Base-by-base conservation (phyloP, 306 rosid species). In the Prunus campanulata region DNA sequence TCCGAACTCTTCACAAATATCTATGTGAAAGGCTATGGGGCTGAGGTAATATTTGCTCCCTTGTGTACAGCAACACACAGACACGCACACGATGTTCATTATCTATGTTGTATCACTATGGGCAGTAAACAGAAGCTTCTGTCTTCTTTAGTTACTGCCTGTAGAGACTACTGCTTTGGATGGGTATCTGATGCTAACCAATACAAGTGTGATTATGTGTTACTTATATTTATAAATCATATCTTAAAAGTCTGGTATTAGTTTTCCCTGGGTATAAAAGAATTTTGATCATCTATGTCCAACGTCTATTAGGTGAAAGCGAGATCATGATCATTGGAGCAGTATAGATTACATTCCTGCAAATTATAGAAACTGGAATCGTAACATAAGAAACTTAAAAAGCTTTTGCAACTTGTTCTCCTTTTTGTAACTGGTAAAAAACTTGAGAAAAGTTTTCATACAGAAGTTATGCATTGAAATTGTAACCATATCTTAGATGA, bases 1-100 rank as follows among this genome's bases (percentile, higher is more conserved):
- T 83, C 85, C 39, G 97, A 95, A 64, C 91, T 92, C 50, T 92
- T 89, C 79, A 67, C 87, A 48, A 87, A 92, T 76, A 80, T 95
- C 52, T 87, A 88, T 66, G 91, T 61, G 59, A 92, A 87, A 76
- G 99, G 90, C 64, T 85, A 8, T 1, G 98, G 93, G 68, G 60
- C 71, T 49, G 97, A 92, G 99, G 99, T 96, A 87, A 57, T 55
- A 16, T 76, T 66, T 54, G 4, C 24, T 71, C 74, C 71, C 59
- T 62, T 50, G 20, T 11, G 35, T 65, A 11, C 61, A 61, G 35
- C 44, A 39, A 55, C 14, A 7, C 35, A 44, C 46, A 20, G 2
- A 22, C 32, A 42, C 3, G 10, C n/a, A 30, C 50, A 72, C 39
- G 11, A 18, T 39, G 10, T 35, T 39, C 50, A 62, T 15, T 62